Base-by-base conservation (phyloP, 768 basidiomycete genomes). In the Amanita pallidorosea region DNA sequence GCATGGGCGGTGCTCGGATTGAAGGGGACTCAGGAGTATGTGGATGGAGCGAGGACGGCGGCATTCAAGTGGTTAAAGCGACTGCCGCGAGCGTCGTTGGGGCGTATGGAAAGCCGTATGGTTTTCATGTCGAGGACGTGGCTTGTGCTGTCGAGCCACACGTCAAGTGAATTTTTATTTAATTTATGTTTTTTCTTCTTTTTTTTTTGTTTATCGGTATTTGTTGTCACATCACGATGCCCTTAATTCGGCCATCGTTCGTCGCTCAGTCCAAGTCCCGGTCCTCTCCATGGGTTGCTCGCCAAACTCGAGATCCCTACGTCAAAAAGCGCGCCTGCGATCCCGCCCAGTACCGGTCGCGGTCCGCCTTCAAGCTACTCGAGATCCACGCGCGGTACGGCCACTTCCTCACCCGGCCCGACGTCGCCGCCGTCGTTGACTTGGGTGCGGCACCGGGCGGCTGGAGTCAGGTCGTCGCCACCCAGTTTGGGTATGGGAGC, bases 381-480 rank as follows among this genome's bases (percentile, higher is more conserved):
- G 87, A 93, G 58, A 76, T 98, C 45, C 71, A 88, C 60, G 64
- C 73, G 0, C 68, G 71, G 34, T 80, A 72, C 63, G 72, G 73
- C 9, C 53, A 67, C 2, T 79, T 90, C 55, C 66, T 84, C 38
- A 61, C 63, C 15, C 65, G 72, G 41, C 63, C 66, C 22, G 73
- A 84, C 49, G 77, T 85, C 4, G 70, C 63, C 1, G 71, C 76
- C 15, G 79, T 95, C 0, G 80, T 94, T 1, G 94, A 96, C 65
- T 76, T 96, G 18, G 94, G 95, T 13, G 88, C 88, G 0, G 89
- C 92, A 0, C 95, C 94, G 0, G 93, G 93, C 0, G 91, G 91
- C 0, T 98, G 95, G 94, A 86, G 85, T 45, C 93, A 96, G 61
- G 92, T 92, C 9, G 81, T 80, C 12, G 75, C 80, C 0, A 71